phyloP scores from a whole-genome alignment of 1,284 basidiomycete genomes.

The Wolfiporia cocos region DNA sequence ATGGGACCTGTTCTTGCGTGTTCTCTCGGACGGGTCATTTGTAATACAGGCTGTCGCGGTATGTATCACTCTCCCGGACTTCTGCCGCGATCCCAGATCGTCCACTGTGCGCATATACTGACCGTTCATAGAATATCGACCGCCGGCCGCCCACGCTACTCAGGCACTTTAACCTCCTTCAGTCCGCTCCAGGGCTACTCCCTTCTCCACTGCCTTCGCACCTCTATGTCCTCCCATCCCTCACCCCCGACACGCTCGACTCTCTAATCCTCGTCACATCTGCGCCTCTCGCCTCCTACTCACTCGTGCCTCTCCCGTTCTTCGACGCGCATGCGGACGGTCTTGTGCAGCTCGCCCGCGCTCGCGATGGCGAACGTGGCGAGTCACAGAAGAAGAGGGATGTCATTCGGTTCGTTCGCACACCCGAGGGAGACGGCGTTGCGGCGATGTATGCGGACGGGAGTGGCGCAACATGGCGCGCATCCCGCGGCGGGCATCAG shows the following conservation, averaged over 20 bases:
- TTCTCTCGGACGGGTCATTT: conserved; percentile 66
- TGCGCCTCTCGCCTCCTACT: conserved; percentile 51
- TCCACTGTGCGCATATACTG: neutral
- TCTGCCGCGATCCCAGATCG: neutral
- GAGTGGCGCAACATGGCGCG: conserved; percentile 60
- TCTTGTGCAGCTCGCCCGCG: conserved; percentile 29
- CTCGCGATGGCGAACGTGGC: conserved; percentile 5
- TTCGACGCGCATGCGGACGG: conserved; percentile 54
- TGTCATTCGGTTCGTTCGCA: conserved; percentile 61
- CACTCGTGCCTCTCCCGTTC: conserved; percentile 49
- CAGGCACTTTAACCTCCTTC: conserved; percentile 67
- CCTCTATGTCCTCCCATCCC: conserved; percentile 49
- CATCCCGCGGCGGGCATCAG: conserved; percentile 33
- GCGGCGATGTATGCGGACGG: conserved; percentile 49
- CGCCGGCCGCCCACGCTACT: conserved; percentile 84
- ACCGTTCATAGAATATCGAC: conserved; percentile 73
- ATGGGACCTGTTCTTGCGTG: conserved; percentile 75
- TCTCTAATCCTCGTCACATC: conserved; percentile 53
- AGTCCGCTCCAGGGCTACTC: conserved; percentile 46
- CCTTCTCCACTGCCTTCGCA: conserved; percentile 36
- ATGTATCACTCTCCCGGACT: conserved; percentile 23
- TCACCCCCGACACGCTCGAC: conserved; percentile 20
- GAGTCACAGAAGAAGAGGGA: too few species aligned
- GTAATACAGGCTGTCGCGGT: conserved; percentile 72
- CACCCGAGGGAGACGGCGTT: conserved; percentile 69